A percentile compares a stretch with the other conserved stretches of the same genome.
Conservation (phyloP, 352 stramenopile genomes). For the Blastocystis sp. region DNA sequence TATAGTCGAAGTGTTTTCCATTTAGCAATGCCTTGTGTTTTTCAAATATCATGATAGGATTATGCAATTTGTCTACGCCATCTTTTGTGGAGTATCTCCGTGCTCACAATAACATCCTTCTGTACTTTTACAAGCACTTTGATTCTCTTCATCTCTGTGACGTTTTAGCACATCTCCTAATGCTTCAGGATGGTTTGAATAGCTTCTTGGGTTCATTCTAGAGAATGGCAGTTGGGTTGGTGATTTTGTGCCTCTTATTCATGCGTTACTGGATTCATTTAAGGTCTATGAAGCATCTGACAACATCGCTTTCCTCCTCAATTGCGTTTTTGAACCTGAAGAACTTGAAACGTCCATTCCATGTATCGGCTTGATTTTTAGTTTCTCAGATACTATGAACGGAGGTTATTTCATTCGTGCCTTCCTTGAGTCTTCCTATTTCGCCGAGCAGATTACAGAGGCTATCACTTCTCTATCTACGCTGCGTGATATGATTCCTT, state of each 20-base stretch:
- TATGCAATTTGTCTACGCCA: neutral
- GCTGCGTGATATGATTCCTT: neutral
- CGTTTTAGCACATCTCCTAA: neutral
- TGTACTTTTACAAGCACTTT: neutral
- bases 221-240: neutral
- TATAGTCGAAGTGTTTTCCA: neutral
- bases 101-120: neutral
- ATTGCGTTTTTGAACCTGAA: neutral
- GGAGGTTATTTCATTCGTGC: neutral
- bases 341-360: neutral
- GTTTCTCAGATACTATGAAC: neutral
- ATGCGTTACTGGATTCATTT: neutral
- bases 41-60: neutral
- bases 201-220: neutral
- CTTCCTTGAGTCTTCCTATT: neutral
- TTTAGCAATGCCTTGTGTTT: constrained; percentile 51
- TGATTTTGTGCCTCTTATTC: neutral
- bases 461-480: neutral
- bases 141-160: neutral
- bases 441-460: neutral
- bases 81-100: neutral
- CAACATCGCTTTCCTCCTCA: neutral
- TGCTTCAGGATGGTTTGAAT: neutral
- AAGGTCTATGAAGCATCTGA: neutral
- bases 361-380: neutral